Evolutionary conservation across 305 asterid species (phyloP).

Genomic region (Rubia tinctorum): DNA sequence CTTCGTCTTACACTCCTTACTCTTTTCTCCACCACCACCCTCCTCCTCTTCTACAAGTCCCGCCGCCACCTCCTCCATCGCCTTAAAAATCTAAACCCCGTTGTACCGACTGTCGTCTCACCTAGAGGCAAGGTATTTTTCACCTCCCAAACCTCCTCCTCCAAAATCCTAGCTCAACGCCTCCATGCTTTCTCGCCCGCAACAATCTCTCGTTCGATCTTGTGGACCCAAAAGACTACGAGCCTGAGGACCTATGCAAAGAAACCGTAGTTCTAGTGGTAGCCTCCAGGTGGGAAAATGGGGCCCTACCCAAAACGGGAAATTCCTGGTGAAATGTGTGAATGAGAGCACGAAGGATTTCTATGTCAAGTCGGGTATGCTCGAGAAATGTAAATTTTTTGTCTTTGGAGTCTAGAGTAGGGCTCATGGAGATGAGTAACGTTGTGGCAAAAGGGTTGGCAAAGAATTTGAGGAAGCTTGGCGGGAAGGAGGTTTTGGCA

Average conservation of each 20-base stretch:
- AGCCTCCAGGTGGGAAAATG: slow-evolving; percentile 92
- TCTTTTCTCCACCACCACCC: too few relatives aligned
- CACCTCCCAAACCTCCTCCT: slow-evolving; percentile 74
- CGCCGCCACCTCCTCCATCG: slow-evolving; percentile 57
- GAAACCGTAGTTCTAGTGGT: slow-evolving; percentile 54
- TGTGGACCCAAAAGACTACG: slow-evolving; percentile 70
- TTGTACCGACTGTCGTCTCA: slow-evolving; percentile 14
- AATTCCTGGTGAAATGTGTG: slow-evolving; percentile 79
- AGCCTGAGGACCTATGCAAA: slow-evolving; percentile 80
- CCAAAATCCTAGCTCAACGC: slow-evolving; percentile 76
- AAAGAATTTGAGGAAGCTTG: slow-evolving; percentile 59
- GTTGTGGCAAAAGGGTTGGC: slow-evolving; percentile 56
- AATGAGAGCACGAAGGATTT: slow-evolving; percentile 85
- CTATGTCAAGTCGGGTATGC: slow-evolving; percentile 71
- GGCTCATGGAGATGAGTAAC: slow-evolving; percentile 63
- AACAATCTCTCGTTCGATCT: slow-evolving; percentile 60
- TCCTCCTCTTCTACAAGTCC: too few relatives aligned
- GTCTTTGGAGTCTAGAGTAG: slow-evolving; percentile 88
- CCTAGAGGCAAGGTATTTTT: slow-evolving; percentile 67
- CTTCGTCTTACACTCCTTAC: too few relatives aligned
- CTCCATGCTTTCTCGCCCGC: slow-evolving; percentile 51
- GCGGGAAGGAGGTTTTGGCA: slow-evolving; percentile 65
- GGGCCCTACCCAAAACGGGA: slow-evolving; percentile 63
- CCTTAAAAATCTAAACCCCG: slow-evolving; percentile 23
- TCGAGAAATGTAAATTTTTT: slow-evolving; percentile 55